phyloP scores from a whole-genome alignment of 2,329 filamentous ascomycete species.

The Hypoxylon sp. region DNA sequence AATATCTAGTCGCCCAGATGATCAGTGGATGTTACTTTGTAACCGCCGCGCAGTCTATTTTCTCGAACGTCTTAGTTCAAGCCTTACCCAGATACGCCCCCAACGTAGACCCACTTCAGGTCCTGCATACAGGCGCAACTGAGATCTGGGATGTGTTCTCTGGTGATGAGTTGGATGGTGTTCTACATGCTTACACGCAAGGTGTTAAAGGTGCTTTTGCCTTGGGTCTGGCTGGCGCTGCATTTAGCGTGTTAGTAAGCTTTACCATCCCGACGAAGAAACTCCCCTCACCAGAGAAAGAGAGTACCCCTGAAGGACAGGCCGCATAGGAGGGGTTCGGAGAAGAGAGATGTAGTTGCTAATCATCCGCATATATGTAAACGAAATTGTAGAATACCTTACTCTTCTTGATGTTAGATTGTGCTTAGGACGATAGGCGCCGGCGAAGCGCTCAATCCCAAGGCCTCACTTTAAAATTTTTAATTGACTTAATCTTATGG shows the following conservation, averaged over 20 bases:
- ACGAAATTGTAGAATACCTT: constrained; percentile 2
- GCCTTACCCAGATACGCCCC: background rate
- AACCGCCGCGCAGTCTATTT: background rate
- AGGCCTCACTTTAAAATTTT: background rate
- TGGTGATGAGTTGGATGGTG: background rate
- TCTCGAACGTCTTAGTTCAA: background rate
- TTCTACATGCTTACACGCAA: background rate
- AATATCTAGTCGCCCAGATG: background rate
- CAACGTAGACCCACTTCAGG: background rate
- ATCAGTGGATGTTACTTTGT: constrained; percentile 3
- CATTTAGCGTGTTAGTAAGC: constrained; percentile 3
- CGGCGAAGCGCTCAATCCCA: background rate
- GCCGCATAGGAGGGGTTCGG: background rate
- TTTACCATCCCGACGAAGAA: background rate
- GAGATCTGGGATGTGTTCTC: constrained; percentile 1
- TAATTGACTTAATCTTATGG: background rate
- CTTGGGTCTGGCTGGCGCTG: background rate
- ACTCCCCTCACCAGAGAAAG: background rate
- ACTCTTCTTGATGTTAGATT: background rate
- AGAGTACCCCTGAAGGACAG: background rate
- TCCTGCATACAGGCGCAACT: background rate
- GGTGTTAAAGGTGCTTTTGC: background rate
- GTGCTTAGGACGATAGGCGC: background rate
- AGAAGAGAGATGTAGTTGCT: background rate
- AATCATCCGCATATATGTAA: background rate